Evolutionary conservation across 139 green algal genomes (phyloP), one percentile per base, ranked within the genome.

Genomic region (Spirogloea muscicola): DNA sequence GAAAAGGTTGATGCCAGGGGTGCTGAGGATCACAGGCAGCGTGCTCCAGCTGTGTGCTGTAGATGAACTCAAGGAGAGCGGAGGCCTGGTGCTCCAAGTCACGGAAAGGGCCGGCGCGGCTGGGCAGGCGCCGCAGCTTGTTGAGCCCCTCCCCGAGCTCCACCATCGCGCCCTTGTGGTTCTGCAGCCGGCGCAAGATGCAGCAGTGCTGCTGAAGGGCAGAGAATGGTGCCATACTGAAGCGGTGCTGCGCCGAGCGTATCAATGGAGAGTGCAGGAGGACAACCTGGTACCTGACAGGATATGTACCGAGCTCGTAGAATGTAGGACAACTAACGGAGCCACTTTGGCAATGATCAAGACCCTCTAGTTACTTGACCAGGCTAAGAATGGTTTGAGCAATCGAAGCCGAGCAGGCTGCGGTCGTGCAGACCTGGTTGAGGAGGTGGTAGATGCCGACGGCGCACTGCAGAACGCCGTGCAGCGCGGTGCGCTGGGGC

Each of bases 1-100:
- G 41, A 25, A 25, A n/a, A 43, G 58, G 25, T 66, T 34, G 3
- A 37, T 6, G 52, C 27, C 13, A 31, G 3, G n/a, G 52, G 21
- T 41, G 18, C 1, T 18, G 38, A 29, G n/a, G 52, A 63, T 80
- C 58, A 68, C 74, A 82, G 7, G 74, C 74, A 16, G 74, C 74
- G 36, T 76, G 37, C 52, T 82, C 74, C 0, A 82, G 48, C 46
- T 82, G 74, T 0, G 74, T 82, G 42, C 21, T 79, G 74, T 82
- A 82, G 27, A 82, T 42, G 48, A 82, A 82, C 69, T 82, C 74
- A 36, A 82, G 72, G 65, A 79, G 34, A 2, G 60, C 71, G 18
- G 21, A 21, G 33, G 69, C 69, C 42, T 49, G 34, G 3, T 21
- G 5, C 61, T 78, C 71, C 49, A 79, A 79, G 29, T 82, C 71